Base-by-base conservation (phyloP, 306 rosid genomes). In the Citrullus amarus region DNA sequence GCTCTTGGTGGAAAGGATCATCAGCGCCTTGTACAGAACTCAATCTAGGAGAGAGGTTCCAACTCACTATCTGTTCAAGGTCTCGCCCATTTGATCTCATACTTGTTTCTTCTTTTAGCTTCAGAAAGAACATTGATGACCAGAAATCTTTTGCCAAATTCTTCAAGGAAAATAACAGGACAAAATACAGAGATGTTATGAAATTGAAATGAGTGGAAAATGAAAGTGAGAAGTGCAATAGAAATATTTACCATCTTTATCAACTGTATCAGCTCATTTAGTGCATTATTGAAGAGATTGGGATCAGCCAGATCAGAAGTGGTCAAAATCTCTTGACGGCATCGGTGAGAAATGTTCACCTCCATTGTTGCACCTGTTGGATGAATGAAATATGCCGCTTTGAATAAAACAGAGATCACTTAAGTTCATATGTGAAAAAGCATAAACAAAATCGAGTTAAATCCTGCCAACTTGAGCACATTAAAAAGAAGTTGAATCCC, bases 1-100 rank as follows among this genome's bases (percentile, higher is more conserved):
- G 84, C 28, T 92, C 97, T 79, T 92, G 97, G 83, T 88, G 90
- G 77, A 92, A 95, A 73, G 99, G 99, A 66, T 95, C 97, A 70
- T 95, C 97, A 32, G 83, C 48, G 55, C 96, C 93, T 28, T 80
- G 91, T 55, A 92, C 97, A 53, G 93, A 86, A 85, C 99, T 95
- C 88, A 88, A 78, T 85, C 99, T 85, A 20, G 99, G 96, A 76
- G 97, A 92, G 78, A 82, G 82, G 85, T 88, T 88, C 93, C 92
- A 95, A 8, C 90, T 84, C 15, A 89, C 80, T 83, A 91, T 82
- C 79, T 84, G 96, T 82, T 91, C 92, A 68, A 86, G 80, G 62
- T 86, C 97, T 28, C 75, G 83, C 84, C 83, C 91, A 30, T 85
- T 84, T 9, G 91, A 65, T 84, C 90, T 86, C 91, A 82, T 82